A percentile compares a stretch with the other conserved stretches of the same genome.
Evolutionary conservation across 1,139 yeast genomes (phyloP).

Genomic region (Kazachstania sp.): DNA sequence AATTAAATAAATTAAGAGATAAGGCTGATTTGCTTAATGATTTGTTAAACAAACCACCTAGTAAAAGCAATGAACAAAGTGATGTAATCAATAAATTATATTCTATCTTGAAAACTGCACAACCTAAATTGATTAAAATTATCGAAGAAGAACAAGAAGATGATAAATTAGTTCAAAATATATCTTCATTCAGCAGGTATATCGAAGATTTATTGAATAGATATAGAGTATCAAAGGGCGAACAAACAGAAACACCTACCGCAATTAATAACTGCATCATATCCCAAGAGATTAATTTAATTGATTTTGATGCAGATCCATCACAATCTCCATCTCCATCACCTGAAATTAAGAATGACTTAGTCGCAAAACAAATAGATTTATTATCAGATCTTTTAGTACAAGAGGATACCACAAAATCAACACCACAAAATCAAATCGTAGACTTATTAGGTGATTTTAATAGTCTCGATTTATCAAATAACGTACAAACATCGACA

Average conservation of each 20-base stretch:
- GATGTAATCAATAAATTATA: slow-evolving; percentile 72
- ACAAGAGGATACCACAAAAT: not conserved
- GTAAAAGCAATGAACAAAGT: slow-evolving; percentile 42
- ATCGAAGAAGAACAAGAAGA: slow-evolving; percentile 54
- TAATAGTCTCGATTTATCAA: slow-evolving; percentile 60
- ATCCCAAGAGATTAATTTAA: slow-evolving; percentile 45
- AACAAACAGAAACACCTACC: slow-evolving; percentile 35
- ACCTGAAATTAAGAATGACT: slow-evolving; percentile 3
- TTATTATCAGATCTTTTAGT: not conserved
- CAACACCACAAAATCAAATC: not conserved
- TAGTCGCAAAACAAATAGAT: slow-evolving; percentile 4
- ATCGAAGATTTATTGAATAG: slow-evolving; percentile 61
- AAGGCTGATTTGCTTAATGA: slow-evolving; percentile 81
- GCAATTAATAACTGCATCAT: slow-evolving; percentile 7
- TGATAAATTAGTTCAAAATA: slow-evolving; percentile 54
- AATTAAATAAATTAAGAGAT: slow-evolving; percentile 69
- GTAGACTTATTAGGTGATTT: slow-evolving; percentile 15
- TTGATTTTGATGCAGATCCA: slow-evolving; percentile 70
- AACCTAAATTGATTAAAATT: slow-evolving; percentile 75
- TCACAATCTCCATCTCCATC: slow-evolving; percentile 23
- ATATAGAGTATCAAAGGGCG: slow-evolving; percentile 55
- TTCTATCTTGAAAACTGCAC: slow-evolving; percentile 64
- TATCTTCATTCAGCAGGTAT: slow-evolving; percentile 62
- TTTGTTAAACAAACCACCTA: slow-evolving; percentile 54
- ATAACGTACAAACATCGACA: slow-evolving; percentile 23